A percentile compares a stretch with the other conserved stretches of the same genome.
Evolutionary conservation across 1,284 basidiomycete genomes (phyloP).

Genomic region (Fistulinella staudtii): DNA sequence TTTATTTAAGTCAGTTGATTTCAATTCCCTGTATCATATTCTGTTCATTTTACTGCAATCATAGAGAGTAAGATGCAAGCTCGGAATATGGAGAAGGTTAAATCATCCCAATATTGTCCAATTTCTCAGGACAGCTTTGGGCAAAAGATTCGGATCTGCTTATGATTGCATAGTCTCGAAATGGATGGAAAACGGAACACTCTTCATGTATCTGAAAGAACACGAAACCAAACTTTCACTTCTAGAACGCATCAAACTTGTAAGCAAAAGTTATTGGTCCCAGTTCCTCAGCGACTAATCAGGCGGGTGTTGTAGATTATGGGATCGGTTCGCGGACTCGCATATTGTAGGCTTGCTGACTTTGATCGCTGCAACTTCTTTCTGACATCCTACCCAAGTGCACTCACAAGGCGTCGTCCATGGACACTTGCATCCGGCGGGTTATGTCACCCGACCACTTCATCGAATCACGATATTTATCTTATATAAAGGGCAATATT

Average conservation of each 20-base stretch:
- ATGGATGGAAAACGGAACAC: conserved; percentile 13
- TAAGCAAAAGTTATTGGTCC: not conserved
- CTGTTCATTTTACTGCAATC: not conserved
- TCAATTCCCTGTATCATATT: not conserved
- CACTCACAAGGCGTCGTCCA: not conserved
- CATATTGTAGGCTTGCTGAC: not conserved
- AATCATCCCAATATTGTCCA: conserved; percentile 6
- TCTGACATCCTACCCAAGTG: not conserved
- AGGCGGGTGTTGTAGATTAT: not conserved
- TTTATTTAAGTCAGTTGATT: conserved; percentile 1
- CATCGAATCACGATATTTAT: not conserved
- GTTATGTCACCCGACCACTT: not conserved
- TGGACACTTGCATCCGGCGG: not conserved
- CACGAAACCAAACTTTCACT: not conserved
- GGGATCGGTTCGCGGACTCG: not conserved
- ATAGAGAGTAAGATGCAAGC: conserved; percentile 7
- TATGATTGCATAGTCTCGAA: conserved; percentile 8
- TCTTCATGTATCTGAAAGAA: not conserved
- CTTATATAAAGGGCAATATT: not conserved
- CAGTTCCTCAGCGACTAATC: not conserved
- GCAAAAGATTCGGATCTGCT: conserved; percentile 2
- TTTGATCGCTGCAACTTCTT: too few relatives aligned
- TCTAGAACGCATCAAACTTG: not conserved
- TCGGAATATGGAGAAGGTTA: conserved; percentile 5
- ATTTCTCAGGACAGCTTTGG: not conserved